These are phyloP conservation scores for Bonia amplexicaulis DNA, from an alignment of 176 grass and related monocot genomes.

Conservation along the genomic window DNA sequence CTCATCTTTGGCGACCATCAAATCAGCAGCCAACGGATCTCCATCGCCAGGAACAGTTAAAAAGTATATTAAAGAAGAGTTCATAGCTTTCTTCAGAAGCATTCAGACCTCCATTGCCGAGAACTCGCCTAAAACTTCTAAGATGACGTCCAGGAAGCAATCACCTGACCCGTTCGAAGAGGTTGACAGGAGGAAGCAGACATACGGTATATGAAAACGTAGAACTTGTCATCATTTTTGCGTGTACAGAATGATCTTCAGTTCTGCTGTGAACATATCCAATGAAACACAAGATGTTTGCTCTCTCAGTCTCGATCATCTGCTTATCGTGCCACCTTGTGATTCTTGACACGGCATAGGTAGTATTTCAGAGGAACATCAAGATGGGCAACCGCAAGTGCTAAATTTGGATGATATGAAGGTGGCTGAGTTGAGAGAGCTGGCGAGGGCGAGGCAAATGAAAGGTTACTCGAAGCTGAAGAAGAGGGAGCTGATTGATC, in stretches of 20 bases:
- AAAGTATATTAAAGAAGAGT: constrained; percentile 44
- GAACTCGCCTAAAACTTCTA: constrained; percentile 19
- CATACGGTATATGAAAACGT: constrained; percentile 21
- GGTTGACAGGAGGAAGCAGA: neutral
- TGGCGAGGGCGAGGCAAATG: constrained; percentile 53
- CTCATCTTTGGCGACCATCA: constrained; percentile 7
- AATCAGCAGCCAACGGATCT: constrained; percentile 29
- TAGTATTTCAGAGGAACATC: neutral
- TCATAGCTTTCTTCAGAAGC: constrained; percentile 51
- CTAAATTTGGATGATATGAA: constrained; percentile 55
- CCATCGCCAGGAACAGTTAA: neutral
- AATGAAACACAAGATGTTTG: neutral
- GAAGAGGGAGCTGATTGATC: constrained; percentile 56
- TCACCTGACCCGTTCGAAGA: constrained; percentile 27
- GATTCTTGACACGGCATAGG: neutral
- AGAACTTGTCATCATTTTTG: neutral
- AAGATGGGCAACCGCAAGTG: neutral
- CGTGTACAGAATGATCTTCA: neutral
- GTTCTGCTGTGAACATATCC: neutral
- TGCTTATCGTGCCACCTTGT: neutral
- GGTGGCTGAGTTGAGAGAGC: constrained; percentile 46
- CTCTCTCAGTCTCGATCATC: neutral
- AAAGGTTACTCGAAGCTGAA: constrained; percentile 70
- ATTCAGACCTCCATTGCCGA: constrained; percentile 50
- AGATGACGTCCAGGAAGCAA: constrained; percentile 32